These are phyloP conservation scores for Sclerotinia spermophila DNA, from an alignment of 2,329 filamentous ascomycete species.

Conservation along the genomic window DNA sequence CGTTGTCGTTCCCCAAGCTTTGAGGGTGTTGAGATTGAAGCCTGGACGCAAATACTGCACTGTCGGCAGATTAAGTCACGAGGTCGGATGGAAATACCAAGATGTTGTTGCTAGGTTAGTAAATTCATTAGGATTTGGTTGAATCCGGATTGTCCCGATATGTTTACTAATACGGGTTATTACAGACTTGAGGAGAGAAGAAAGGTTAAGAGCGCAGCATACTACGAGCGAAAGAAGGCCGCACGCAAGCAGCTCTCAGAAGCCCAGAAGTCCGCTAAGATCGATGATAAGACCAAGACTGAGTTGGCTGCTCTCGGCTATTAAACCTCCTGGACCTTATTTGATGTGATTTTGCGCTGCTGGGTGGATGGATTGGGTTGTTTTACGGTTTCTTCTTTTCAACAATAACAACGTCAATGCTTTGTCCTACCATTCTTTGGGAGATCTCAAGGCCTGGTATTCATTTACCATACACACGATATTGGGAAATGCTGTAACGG, in stretches of 20 bases:
- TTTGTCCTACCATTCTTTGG: slow-evolving; percentile 35
- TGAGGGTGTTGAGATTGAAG: slow-evolving; percentile 94
- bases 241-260: slow-evolving; percentile 85
- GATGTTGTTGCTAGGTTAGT: slow-evolving; percentile 96
- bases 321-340: slow-evolving; percentile 52
- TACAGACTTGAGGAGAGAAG: slow-evolving; percentile 94
- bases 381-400: slow-evolving; percentile 30
- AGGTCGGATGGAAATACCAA: slow-evolving; percentile 99
- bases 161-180: slow-evolving; percentile 26
- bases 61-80: slow-evolving; percentile 93
- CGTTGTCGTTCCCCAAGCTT: slow-evolving; percentile 97
- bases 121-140: slow-evolving; percentile 13
- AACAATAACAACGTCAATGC: slow-evolving; percentile 35
- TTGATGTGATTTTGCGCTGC: slow-evolving; percentile 25
- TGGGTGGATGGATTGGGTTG: slow-evolving; percentile 25
- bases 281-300: slow-evolving; percentile 81
- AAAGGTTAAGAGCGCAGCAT: slow-evolving; percentile 98
- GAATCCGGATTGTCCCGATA: neutral
- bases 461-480: slow-evolving; percentile 27
- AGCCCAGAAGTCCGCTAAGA: slow-evolving; percentile 86
- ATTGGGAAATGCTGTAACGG: slow-evolving; percentile 34
- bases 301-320: slow-evolving; percentile 89
- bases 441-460: slow-evolving; percentile 35
- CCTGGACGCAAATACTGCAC: slow-evolving; percentile 99
- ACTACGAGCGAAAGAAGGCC: slow-evolving; percentile 99